Conservation (phyloP, 495 filamentous ascomycete genomes). For the Cladorrhinum samala region DNA sequence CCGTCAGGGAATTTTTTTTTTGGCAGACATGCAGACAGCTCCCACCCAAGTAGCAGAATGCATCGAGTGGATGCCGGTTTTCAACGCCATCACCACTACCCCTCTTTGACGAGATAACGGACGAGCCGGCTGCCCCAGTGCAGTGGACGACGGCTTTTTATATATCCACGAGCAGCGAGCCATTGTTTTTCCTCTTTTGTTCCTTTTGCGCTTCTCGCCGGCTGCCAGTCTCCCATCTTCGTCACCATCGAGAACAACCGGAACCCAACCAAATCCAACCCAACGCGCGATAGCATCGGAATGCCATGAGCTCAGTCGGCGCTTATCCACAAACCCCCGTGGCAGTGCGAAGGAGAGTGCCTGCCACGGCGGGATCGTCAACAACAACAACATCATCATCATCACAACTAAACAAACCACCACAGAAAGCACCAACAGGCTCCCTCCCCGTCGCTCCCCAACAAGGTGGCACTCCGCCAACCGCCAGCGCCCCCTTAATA, state of each 20-base stretch:
- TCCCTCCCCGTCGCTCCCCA: slow-evolving; percentile 36
- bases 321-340: slow-evolving; percentile 39
- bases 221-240: neutral
- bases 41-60: slow-evolving; percentile 19
- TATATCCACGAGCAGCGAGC: neutral
- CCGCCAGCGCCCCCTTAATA: slow-evolving; percentile 56
- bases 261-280: slow-evolving; percentile 2
- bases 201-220: neutral
- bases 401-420: slow-evolving; percentile 1
- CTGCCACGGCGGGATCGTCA: slow-evolving; percentile 6
- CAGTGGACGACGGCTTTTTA: neutral
- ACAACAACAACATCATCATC: neutral
- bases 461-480: slow-evolving; percentile 14
- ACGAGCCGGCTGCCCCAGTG: neutral
- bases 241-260: neutral
- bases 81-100: slow-evolving; percentile 11
- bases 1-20: slow-evolving; percentile 12
- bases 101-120: slow-evolving; percentile 6
- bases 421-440: neutral
- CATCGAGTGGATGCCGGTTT: slow-evolving; percentile 10
- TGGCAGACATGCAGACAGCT: neutral
- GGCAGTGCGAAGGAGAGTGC: slow-evolving; percentile 17
- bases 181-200: neutral
- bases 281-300: slow-evolving; percentile 18
- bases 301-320: slow-evolving; percentile 46